Evolutionary conservation across 495 filamentous ascomycete species (phyloP).

Genomic region (Bacidia gigantensis): DNA sequence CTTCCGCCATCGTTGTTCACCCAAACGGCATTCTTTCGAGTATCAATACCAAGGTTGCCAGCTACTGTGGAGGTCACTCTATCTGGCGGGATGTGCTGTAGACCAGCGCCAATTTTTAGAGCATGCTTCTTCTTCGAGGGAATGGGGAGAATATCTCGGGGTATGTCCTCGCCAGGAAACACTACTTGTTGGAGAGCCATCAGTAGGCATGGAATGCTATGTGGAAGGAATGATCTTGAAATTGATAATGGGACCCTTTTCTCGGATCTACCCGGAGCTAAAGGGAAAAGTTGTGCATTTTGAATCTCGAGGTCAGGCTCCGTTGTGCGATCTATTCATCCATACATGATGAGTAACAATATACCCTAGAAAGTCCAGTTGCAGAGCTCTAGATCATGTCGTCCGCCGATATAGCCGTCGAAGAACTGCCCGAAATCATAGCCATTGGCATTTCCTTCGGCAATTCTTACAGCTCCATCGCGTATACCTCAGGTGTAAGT

Average conservation of each 20-base stretch:
- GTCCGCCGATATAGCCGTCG: conserved; percentile 1
- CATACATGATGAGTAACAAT: too few relatives aligned
- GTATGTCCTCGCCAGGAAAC: conserved; percentile 69
- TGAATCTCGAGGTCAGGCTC: not conserved
- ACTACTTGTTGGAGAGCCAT: conserved; percentile 45
- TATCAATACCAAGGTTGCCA: conserved; percentile 64
- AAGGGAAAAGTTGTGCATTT: not conserved
- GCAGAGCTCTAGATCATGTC: too few relatives aligned
- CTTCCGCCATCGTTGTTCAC: conserved; percentile 54
- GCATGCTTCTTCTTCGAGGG: conserved; percentile 49
- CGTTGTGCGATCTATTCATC: not conserved
- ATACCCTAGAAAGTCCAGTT: too few relatives aligned
- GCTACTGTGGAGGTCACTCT: conserved; percentile 62
- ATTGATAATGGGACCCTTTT: not conserved
- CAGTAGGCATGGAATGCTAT: not conserved
- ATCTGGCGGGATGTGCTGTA: conserved; percentile 57
- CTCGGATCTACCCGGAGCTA: conserved; percentile 17
- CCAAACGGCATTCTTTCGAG: conserved; percentile 67
- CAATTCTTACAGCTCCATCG: conserved; percentile 96
- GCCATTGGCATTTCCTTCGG: conserved; percentile 96
- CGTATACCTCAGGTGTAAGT: conserved; percentile 56
- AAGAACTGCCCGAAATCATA: conserved; percentile 4
- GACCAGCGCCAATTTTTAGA: conserved; percentile 73
- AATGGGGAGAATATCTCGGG: conserved; percentile 41
- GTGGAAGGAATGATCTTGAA: not conserved